Conservation (phyloP, 73 alveolate species). For the Diophrys sp. region DNA sequence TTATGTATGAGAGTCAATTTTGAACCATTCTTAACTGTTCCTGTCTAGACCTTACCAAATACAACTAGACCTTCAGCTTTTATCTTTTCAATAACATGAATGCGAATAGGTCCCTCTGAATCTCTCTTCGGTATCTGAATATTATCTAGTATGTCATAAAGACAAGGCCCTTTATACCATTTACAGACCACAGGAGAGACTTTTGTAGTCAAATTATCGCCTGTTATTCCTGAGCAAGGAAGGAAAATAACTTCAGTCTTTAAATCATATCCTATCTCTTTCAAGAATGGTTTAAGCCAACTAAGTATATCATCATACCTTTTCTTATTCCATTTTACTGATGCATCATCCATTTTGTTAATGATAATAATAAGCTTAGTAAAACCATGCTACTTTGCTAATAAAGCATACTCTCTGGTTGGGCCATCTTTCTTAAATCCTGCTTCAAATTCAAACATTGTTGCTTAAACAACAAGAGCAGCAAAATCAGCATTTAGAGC, state of each 20-base stretch:
- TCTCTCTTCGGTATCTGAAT: constrained; percentile 89
- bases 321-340: constrained; percentile 97
- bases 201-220: constrained; percentile 87
- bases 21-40: constrained; percentile 83
- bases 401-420: constrained; percentile 98
- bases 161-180: constrained; percentile 98
- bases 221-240: constrained; percentile 97
- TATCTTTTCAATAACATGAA: constrained; percentile 89
- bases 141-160: constrained; percentile 89
- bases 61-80: constrained; percentile 88
- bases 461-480: constrained; percentile 90
- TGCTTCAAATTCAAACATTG: constrained; percentile 98
- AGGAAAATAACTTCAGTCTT: constrained; percentile 82
- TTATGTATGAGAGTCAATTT: constrained; percentile 74
- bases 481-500: constrained; percentile 99
- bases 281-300: constrained; percentile 73
- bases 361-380: constrained; percentile 89
- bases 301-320: constrained; percentile 81
- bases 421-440: constrained; percentile 99
- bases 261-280: constrained; percentile 86
- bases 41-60: constrained; percentile 93
- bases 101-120: constrained; percentile 95
- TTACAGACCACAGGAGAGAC: constrained; percentile 70
- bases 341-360: constrained; percentile 99
- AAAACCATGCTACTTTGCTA: constrained; percentile 97